Conservation (phyloP, 352 stramenopile species). For the Globisporangium emineosum region DNA sequence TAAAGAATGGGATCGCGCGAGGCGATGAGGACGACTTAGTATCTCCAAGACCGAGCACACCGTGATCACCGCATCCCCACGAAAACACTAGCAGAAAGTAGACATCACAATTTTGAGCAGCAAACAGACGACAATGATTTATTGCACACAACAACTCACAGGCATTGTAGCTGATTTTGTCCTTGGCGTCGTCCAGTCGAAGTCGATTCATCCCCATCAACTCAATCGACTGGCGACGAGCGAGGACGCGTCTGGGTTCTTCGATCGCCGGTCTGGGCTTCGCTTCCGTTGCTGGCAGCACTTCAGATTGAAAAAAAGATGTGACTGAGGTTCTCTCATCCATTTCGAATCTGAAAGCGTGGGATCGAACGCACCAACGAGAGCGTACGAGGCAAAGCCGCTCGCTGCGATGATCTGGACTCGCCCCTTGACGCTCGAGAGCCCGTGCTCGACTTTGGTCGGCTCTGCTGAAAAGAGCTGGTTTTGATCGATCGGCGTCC, state of each 20-base stretch:
- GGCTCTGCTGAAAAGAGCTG: constrained; percentile 17
- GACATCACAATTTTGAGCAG: not conserved
- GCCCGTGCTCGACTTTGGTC: constrained; percentile 29
- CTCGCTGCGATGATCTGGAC: constrained; percentile 58
- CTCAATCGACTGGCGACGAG: constrained; percentile 22
- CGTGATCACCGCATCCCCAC: constrained; percentile 63
- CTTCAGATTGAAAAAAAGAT: constrained; percentile 5
- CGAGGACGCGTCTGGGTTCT: constrained; percentile 15
- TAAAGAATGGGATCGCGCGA: constrained; percentile 52
- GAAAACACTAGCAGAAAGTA: constrained; percentile 43
- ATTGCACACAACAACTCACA: not conserved
- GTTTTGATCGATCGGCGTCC: constrained; percentile 5
- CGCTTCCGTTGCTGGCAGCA: constrained; percentile 17
- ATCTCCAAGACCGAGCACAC: constrained; percentile 57
- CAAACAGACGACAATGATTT: not conserved
- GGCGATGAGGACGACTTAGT: constrained; percentile 35
- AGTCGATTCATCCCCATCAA: constrained; percentile 14
- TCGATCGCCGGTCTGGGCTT: constrained; percentile 15
- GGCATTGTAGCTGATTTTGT: constrained; percentile 13
- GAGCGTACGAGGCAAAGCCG: constrained; percentile 62
- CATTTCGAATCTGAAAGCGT: not conserved
- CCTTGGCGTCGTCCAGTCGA: constrained; percentile 9
- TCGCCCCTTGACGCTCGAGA: constrained; percentile 20
- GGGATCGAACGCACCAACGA: constrained; percentile 40
- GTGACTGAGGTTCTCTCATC: not conserved